Evolutionary conservation across 225 moss, liverwort and hornwort genomes (phyloP).

Genomic region (Asterella californica): DNA sequence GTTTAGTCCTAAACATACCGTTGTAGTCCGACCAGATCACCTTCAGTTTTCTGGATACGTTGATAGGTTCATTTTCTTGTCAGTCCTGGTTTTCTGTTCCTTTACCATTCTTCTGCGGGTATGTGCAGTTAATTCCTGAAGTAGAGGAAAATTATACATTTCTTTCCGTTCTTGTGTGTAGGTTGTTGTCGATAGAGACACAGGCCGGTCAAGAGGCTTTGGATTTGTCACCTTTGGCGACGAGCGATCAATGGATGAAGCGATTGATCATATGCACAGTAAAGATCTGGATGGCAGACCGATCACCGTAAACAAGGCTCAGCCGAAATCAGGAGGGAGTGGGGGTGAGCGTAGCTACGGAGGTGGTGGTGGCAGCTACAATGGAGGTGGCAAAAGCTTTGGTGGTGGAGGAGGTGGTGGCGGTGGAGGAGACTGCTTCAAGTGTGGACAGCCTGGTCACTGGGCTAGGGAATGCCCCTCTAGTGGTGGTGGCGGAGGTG

Average conservation of each 20-base stretch:
- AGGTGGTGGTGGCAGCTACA: constrained; percentile 59
- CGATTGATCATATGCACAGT: constrained; percentile 92
- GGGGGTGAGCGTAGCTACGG: constrained; percentile 59
- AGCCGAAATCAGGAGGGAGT: constrained; percentile 81
- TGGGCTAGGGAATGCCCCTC: constrained; percentile 98
- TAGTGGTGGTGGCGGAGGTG: constrained; percentile 62
- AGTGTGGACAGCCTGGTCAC: constrained; percentile 98
- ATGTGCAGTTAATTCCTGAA: neutral
- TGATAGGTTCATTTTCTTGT: too few species aligned
- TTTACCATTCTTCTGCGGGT: neutral
- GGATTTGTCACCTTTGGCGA: constrained; percentile 98
- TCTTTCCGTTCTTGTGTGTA: constrained; percentile 20
- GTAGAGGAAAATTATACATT: neutral
- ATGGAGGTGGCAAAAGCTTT: constrained; percentile 65
- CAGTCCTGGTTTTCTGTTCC: too few species aligned
- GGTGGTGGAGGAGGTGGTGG: constrained; percentile 53
- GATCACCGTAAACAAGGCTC: constrained; percentile 98
- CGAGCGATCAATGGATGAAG: constrained; percentile 97
- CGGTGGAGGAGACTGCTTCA: constrained; percentile 81
- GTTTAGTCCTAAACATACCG: neutral
- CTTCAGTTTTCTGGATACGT: neutral
- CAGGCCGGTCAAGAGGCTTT: constrained; percentile 93
- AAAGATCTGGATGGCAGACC: constrained; percentile 89
- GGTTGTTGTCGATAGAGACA: constrained; percentile 98
- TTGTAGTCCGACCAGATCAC: neutral